A percentile compares a stretch with the other conserved stretches of the same genome.
Evolutionary conservation across 75 land plant genomes (phyloP).

Genomic region (Selaginella moellendorffii): DNA sequence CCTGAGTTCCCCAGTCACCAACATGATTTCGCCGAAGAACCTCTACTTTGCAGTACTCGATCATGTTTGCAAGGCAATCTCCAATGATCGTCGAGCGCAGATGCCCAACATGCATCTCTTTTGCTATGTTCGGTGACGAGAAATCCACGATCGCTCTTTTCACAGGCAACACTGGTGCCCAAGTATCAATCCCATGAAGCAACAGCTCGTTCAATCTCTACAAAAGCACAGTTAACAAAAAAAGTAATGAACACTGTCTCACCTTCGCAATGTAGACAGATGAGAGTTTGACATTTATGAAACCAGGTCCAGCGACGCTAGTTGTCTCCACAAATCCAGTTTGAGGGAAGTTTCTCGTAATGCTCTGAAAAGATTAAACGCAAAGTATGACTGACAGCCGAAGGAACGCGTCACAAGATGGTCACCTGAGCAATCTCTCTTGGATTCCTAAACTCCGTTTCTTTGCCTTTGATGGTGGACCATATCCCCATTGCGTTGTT

Average conservation of each 20-base stretch:
- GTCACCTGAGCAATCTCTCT: conserved; percentile 67
- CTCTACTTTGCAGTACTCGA: conserved; percentile 75
- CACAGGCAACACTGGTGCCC: conserved; percentile 70
- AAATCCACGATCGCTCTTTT: conserved; percentile 81
- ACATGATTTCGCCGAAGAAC: conserved; percentile 92
- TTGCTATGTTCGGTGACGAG: conserved; percentile 95
- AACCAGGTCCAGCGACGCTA: conserved; percentile 83
- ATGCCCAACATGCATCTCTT: conserved; percentile 99
- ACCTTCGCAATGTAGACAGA: conserved; percentile 72
- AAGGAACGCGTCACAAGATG: too few relatives aligned
- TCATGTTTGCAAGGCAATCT: conserved; percentile 63
- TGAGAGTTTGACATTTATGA: conserved; percentile 63
- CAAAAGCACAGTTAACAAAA: too few relatives aligned
- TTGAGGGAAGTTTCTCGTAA: conserved; percentile 50
- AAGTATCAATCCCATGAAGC: conserved; percentile 44
- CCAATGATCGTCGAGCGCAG: conserved; percentile 95
- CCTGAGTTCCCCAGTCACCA: conserved; percentile 99
- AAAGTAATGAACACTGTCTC: too few relatives aligned
- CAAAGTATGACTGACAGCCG: conserved; percentile 6
- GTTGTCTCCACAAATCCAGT: conserved; percentile 53
- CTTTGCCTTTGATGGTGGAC: conserved; percentile 50
- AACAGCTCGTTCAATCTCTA: conserved; percentile 76
- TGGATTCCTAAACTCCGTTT: conserved; percentile 50
- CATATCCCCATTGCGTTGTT: conserved; percentile 90
- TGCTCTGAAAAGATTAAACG: conserved; percentile 29